These are phyloP conservation scores for Polyporus arcularius DNA, from an alignment of 768 basidiomycete species.

Conservation along the genomic window DNA sequence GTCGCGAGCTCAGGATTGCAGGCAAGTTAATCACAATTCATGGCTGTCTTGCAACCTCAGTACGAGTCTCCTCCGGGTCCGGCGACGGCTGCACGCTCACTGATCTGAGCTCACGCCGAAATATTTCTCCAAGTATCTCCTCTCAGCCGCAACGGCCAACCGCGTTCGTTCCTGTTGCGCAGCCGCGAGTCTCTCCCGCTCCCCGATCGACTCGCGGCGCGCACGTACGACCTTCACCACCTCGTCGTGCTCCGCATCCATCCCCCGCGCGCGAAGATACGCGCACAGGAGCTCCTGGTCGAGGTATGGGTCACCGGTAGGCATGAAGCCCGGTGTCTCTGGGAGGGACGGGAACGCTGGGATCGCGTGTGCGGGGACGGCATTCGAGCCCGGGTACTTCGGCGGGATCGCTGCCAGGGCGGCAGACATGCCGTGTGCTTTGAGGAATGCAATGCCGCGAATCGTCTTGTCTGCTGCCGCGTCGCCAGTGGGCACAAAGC, in stretches of 20 bases:
- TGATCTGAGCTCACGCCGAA: too few relatives aligned
- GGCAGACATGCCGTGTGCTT: not conserved
- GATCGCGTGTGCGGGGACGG: not conserved
- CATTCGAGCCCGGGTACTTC: not conserved
- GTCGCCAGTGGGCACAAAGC: slow-evolving; percentile 3
- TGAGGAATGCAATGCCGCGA: not conserved
- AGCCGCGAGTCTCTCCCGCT: too few relatives aligned
- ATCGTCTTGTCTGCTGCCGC: not conserved
- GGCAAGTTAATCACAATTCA: too few relatives aligned
- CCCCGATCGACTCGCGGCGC: not conserved
- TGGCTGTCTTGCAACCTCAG: too few relatives aligned
- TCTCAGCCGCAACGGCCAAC: too few relatives aligned
- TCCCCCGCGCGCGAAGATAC: not conserved
- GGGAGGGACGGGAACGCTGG: not conserved
- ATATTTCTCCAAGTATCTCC: too few relatives aligned
- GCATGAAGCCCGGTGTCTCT: not conserved
- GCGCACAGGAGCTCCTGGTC: not conserved
- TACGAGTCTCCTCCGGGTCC: too few relatives aligned
- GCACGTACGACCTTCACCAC: not conserved
- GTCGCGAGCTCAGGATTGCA: too few relatives aligned
- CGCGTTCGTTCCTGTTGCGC: too few relatives aligned
- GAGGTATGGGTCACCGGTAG: not conserved
- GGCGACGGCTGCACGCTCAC: too few relatives aligned
- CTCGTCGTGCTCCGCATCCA: not conserved
- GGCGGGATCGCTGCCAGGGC: not conserved